Base-by-base conservation (phyloP, 192 early-diverging fungal species). In the Backusella macrospora region DNA sequence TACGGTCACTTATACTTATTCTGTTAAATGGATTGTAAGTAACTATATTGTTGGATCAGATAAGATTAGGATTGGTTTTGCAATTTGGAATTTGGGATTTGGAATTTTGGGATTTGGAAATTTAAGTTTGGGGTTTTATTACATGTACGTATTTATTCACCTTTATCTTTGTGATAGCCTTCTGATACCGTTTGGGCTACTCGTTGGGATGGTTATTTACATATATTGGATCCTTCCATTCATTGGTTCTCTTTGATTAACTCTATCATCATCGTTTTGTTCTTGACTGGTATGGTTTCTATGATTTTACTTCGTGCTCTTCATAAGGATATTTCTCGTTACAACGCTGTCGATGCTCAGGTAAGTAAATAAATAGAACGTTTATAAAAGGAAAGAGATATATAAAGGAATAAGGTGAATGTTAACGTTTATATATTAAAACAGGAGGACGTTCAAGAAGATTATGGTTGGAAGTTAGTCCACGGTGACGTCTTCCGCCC, bases 401-500 rank as follows among this genome's bases (percentile, higher is more conserved):
- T 16, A 6, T 2, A 39, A 15, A 23, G 8, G 63, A 12, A 16
- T 21, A 16, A 34, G 42, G 42, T 46, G 72, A 12, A n/a, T 44
- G 1, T 16, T 21, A 10, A 29, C n/a, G 15, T 21, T 7, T 21
- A 2, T 52, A 29, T 37, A 8, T 44, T 80, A 76, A 43, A 62
- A 65, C 73, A 81, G 66, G 90, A 94, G 71, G 90, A 93, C 74
- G 81, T 93, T 38, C 91, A 92, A 71, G 97, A 98, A 70, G 97
- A 99, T 71, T 97, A 93, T 89, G 97, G 97, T 4, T 99, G 97
- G 97, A 99, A 98, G 82, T 89, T 95, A 39, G 94, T 99, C 6
- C 97, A 99, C 67, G 95, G 95, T 39, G 97, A 99, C 80, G 93
- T 99, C n/a, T 99, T 99, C 84, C 91, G 97, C n/a, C 78, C 95